Evolutionary conservation across 768 basidiomycete species (phyloP), one percentile per base, ranked within the genome.

Genomic region (Amanita jacksonii): DNA sequence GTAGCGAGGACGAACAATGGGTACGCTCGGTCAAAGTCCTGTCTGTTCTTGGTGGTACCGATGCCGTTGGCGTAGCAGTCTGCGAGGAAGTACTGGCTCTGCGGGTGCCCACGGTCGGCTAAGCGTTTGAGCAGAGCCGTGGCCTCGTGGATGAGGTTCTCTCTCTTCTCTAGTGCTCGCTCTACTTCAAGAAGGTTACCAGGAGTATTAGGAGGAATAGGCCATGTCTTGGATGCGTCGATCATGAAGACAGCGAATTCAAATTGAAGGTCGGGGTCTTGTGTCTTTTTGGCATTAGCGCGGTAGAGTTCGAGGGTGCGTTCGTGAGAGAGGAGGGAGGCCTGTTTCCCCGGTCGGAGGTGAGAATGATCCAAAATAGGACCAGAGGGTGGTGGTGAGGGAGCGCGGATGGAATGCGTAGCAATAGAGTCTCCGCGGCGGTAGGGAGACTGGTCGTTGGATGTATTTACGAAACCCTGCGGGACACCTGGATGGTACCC

Each of bases 161-260:
- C 92, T 28, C 85, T 74, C 59, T 87, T 87, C 57, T 83, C 82
- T 16, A 78, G 58, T 1, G 85, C 84, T 56, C 79, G 79, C 61
- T 90, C 88, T 46, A 89, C 81, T 32, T 85, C 77, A 59, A 89
- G 72, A 36, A 86, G 72, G 54, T 89, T 87, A 23, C 77, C 82
- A 0, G 77, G 72, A 2, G 82, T 81, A 12, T 67, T 73, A 2
- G 65, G 66, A 4, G 88, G 87, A 45, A 87, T 80, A 32, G 84
- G 83, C 59, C 91, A 77, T 2, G 84, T 79, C 63, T 94, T 96
- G 38, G 91, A 87, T 38, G 93, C 90, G 57, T 97, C 96, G 58
- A 99, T 85, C 86, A 97, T 92, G 73, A 98, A 97, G 7, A 93
- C 89, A 31, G 94, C 90, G 53, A 99, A 97, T 61, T 99, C 96